Conservation (phyloP, 148 eudicot species). For the Nepenthes gracilis region DNA sequence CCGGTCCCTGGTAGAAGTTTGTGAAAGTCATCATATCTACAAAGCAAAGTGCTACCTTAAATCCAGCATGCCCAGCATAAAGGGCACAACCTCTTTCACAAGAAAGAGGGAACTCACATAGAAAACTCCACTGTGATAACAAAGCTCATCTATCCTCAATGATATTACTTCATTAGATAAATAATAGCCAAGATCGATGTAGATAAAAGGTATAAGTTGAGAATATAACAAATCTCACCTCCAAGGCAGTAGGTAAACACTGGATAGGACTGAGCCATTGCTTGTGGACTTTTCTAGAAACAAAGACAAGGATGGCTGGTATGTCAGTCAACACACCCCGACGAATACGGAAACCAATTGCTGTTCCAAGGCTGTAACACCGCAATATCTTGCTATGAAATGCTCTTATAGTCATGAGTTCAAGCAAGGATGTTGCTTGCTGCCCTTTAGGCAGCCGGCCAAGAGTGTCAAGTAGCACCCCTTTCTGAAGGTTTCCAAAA, state of each 20-base stretch:
- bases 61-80: too few species aligned
- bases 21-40: neutral
- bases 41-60: neutral
- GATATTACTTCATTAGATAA: neutral
- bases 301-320: slow-evolving; percentile 94
- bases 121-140: neutral
- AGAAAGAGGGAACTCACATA: too few species aligned
- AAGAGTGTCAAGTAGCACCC: slow-evolving; percentile 70
- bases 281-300: slow-evolving; percentile 95
- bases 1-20: slow-evolving; percentile 67
- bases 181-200: neutral
- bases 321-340: slow-evolving; percentile 80
- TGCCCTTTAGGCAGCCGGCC: slow-evolving; percentile 82
- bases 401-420: slow-evolving; percentile 94
- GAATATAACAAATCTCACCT: slow-evolving; percentile 35
- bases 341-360: slow-evolving; percentile 85
- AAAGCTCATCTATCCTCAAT: neutral
- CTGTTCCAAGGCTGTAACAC: slow-evolving; percentile 96
- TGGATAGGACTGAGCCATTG: slow-evolving; percentile 88
- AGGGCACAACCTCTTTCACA: too few species aligned
- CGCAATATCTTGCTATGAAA: slow-evolving; percentile 94
- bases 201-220: neutral
- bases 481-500: slow-evolving; percentile 91
- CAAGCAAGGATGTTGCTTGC: slow-evolving; percentile 81
- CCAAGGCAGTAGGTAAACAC: slow-evolving; percentile 84